A percentile compares a stretch with the other conserved stretches of the same genome.
phyloP scores from a whole-genome alignment of 2,329 filamentous ascomycete species.

The Intubia oerlemansii region DNA sequence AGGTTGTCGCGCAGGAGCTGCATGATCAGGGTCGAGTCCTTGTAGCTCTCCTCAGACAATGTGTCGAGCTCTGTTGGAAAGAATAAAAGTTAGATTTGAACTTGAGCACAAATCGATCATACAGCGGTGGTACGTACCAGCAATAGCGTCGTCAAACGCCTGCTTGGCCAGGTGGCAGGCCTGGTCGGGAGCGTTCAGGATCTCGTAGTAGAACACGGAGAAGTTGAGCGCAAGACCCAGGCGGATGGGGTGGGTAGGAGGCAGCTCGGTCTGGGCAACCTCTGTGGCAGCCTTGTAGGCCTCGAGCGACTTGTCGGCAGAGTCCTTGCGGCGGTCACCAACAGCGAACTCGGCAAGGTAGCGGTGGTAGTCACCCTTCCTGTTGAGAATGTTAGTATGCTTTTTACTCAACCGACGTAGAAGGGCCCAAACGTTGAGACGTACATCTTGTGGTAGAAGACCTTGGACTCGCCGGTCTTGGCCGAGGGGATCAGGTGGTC shows the following conservation, averaged over 20 bases:
- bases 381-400: slow-evolving; percentile 16
- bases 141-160: slow-evolving; percentile 90
- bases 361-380: slow-evolving; percentile 99
- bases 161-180: slow-evolving; percentile 96
- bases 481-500: slow-evolving; percentile 85
- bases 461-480: slow-evolving; percentile 92
- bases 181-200: slow-evolving; percentile 94
- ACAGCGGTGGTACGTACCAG: slow-evolving; percentile 20
- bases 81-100: no score
- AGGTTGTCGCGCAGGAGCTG: slow-evolving; percentile 96
- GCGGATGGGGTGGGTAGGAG: slow-evolving; percentile 82
- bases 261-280: slow-evolving; percentile 72
- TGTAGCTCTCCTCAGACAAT: slow-evolving; percentile 93
- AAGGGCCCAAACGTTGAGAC: background rate
- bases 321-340: slow-evolving; percentile 86
- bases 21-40: slow-evolving; percentile 98
- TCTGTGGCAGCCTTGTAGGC: slow-evolving; percentile 90
- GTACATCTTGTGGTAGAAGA: slow-evolving; percentile 99
- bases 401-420: no score
- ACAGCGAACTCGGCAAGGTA: slow-evolving; percentile 94
- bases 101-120: no score
- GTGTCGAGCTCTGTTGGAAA: slow-evolving; percentile 66
- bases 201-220: slow-evolving; percentile 39
- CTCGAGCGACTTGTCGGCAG: slow-evolving; percentile 83
- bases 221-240: slow-evolving; percentile 73